Evolutionary conservation across 345 rosid species (phyloP).

Genomic region (Mercurialis annua): DNA sequence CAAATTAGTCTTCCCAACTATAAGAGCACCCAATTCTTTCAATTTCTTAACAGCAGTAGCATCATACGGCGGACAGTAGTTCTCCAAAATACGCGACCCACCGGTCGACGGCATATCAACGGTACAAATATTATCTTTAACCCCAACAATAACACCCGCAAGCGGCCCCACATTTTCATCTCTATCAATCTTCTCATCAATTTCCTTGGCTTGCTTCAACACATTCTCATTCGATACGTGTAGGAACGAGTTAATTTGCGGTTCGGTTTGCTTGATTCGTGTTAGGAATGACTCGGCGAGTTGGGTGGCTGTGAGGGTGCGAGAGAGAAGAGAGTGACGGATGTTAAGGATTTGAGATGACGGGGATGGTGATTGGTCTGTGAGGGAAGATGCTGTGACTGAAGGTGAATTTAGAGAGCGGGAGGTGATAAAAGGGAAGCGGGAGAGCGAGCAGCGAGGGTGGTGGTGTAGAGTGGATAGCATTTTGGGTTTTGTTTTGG

Average conservation of each 20-base stretch:
- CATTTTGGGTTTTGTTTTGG: too few relatives aligned
- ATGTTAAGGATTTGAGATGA: constrained; percentile 63
- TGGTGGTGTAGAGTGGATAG: too few relatives aligned
- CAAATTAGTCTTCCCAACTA: constrained; percentile 86
- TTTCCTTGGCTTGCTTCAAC: constrained; percentile 44
- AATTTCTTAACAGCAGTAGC: constrained; percentile 70
- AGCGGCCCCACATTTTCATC: constrained; percentile 70
- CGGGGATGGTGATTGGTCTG: constrained; percentile 28
- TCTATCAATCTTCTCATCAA: constrained; percentile 46
- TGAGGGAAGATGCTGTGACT: constrained; percentile 18
- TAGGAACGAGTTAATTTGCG: constrained; percentile 72
- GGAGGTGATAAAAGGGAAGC: constrained; percentile 18
- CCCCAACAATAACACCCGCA: constrained; percentile 74
- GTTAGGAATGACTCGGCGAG: constrained; percentile 66
- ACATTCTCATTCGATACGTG: constrained; percentile 60
- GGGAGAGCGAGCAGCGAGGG: constrained; percentile 22
- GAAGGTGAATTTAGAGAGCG: not conserved
- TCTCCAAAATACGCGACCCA: constrained; percentile 69
- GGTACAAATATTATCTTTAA: constrained; percentile 86
- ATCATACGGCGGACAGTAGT: constrained; percentile 73
- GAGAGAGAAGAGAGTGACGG: constrained; percentile 73
- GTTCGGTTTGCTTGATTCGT: constrained; percentile 66
- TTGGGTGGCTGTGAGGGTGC: constrained; percentile 56
- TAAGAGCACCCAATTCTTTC: constrained; percentile 66
- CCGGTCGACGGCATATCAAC: constrained; percentile 86